Conservation (phyloP, 2,329 filamentous ascomycete species). For the Tolypocladium ovalisporum region DNA sequence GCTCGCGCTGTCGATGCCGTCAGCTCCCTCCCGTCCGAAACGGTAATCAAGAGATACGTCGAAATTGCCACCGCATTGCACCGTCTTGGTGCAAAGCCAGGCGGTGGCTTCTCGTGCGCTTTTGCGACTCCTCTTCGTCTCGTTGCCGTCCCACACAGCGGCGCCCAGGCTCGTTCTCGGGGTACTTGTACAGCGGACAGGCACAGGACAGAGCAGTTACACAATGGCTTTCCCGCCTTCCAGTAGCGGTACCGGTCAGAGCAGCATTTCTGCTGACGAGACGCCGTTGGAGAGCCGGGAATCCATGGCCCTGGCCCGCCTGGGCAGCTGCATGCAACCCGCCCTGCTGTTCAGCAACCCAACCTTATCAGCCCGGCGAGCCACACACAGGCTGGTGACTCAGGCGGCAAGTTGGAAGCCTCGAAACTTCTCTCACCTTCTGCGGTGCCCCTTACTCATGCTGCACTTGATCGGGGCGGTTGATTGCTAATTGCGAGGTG, state of each 20-base stretch:
- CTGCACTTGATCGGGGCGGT: not conserved
- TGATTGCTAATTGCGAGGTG: not conserved
- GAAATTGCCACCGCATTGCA: not conserved
- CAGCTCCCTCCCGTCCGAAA: not conserved
- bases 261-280: not conserved
- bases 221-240: not conserved
- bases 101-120: too few species aligned
- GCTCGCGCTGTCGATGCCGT: not conserved
- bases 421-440: not conserved
- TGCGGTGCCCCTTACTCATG: not conserved
- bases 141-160: not conserved
- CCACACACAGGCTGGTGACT: not conserved
- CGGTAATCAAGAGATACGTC: not conserved
- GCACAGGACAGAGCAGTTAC: not conserved
- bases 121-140: not conserved
- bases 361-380: not conserved
- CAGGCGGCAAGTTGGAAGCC: not conserved
- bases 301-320: conserved; percentile 9
- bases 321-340: conserved; percentile 9
- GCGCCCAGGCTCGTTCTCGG: too few species aligned
- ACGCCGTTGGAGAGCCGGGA: not conserved
- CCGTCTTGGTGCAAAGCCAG: not conserved
- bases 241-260: not conserved
- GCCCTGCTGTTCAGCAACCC: not conserved
- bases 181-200: too few species aligned